Conservation (phyloP, 257 asterid species). For the Leptodermis oblonga region DNA sequence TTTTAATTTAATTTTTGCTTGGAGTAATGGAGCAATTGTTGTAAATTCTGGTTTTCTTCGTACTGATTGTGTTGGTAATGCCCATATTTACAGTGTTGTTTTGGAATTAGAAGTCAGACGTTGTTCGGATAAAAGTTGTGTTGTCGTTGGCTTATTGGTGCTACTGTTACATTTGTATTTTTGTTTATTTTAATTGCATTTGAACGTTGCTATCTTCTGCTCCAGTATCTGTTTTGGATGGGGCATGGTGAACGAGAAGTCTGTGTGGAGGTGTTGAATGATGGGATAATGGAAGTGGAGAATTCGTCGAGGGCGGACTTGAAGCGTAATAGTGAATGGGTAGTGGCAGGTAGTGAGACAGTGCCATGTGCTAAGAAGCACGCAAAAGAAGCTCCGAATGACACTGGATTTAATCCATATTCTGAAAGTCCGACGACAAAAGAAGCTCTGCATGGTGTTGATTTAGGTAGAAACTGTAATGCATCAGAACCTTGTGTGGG, state of each 20-base stretch:
- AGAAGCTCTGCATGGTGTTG: slow-evolving; percentile 15
- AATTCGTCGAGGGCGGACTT: slow-evolving; percentile 26
- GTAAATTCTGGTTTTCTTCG: background rate
- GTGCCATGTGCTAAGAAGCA: slow-evolving; percentile 35
- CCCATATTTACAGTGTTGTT: background rate
- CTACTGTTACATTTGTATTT: no score
- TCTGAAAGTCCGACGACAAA: slow-evolving; percentile 15
- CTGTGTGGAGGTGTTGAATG: slow-evolving; percentile 24
- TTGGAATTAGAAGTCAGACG: background rate
- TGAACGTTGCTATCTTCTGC: slow-evolving; percentile 23
- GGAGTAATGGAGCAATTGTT: background rate
- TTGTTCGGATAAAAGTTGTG: background rate
- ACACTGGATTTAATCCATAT: slow-evolving; percentile 21
- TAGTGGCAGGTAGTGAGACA: slow-evolving; percentile 26
- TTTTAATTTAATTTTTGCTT: background rate
- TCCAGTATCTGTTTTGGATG: slow-evolving; percentile 26
- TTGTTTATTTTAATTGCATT: background rate
- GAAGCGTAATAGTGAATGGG: slow-evolving; percentile 24
- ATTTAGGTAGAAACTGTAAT: slow-evolving; percentile 13
- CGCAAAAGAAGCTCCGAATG: slow-evolving; percentile 22
- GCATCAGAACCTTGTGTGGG: slow-evolving; percentile 23
- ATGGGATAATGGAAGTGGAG: slow-evolving; percentile 37
- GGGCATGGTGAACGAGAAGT: slow-evolving; percentile 35
- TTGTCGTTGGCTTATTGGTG: background rate
- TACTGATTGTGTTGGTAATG: background rate